Evolutionary conservation across 2,329 filamentous ascomycete genomes (phyloP), one percentile per base, ranked within the genome.

Genomic region (Talaromyces islandicus): DNA sequence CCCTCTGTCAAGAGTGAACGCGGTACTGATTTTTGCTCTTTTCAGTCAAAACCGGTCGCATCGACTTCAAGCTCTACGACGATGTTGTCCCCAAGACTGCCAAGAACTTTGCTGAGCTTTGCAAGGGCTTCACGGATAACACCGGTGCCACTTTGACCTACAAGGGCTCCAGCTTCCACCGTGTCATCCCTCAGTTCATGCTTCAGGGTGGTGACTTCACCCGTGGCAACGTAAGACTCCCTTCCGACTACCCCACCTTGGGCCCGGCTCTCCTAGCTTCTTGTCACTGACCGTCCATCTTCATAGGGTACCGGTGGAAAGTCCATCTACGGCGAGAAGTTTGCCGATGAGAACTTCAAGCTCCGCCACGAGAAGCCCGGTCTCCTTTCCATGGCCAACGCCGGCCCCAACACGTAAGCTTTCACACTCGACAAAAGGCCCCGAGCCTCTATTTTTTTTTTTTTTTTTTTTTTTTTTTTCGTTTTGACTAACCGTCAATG

Each of bases 191-290:
- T 69, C 78, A 91, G 61, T 96, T 96, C 85, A 96, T 96, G 92
- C 88, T 96, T 70, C 92, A 96, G 85, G 92, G 91, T 77, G 91
- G 91, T 85, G 91, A 96, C 85, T 95, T 95, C 83, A 95, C 91
- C 79, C 89, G 89, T 74, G 86, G 87, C 74, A 94, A 95, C 80
- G 92, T 96, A 83, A 77, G 90, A 57, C 19, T 17, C 43, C 21
- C 43, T 17, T 41, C 14, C 56, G 29, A 25, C 38, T 46, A 19
- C 30, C 53, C 35, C 35, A 55, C 35, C 53, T 27, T 30, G 10
- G 19, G 7, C 27, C 29, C 32, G n/a, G 46, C 12, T 9, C 24
- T 41, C 17, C 48, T 24, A 46, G n/a, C 29, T n/a, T 53, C 53
- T 58, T 60, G 50, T 43, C 19, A 41, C 24, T 38, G 48, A 46